Base-by-base conservation (phyloP, 306 rosid species). In the Rosa multiflora region DNA sequence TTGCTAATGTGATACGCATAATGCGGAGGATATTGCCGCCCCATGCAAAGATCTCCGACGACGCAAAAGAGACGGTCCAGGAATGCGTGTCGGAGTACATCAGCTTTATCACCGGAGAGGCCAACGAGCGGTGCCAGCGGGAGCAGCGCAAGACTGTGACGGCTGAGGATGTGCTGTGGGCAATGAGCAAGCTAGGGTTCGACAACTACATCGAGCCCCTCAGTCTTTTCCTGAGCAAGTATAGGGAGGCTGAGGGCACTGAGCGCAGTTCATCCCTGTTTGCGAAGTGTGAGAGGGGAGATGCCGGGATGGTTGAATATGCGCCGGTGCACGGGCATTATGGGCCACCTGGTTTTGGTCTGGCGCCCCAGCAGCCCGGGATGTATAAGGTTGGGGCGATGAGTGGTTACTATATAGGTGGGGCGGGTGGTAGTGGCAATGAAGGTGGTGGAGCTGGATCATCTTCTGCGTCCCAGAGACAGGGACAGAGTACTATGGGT, bases 51-150 rank as follows among this genome's bases (percentile, higher is more conserved):
- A 92, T 92, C 51, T 89, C 97, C 0, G 96, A 92, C 53, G 96
- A 90, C 0, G 93, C 97, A 4, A 92, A 92, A 23, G 94, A 90
- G 82, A 88, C 91, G 0, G 74, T 92, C 67, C 97, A 90, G 40
- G 93, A 89, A 47, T 90, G 96, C 8, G 93, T 89, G 35, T 90
- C 97, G 0, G 93, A 92, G 82, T 92, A 70, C 88, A 92, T 92
- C 32, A 89, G 92, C 83, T 92, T 90, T 88, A 66, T 92, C 47
- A 92, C 97, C 0, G 84, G 91, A 0, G 97, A 92, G 73, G 97
- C 97, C n/a, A 92, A 92, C 69, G 92, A 90, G 21, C 78, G 88
- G 0, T 92, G 97, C 75, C 93, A 85, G 13, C 73, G 67, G 0
- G 89, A 91, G 78, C 88, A 83, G 52, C 81, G 96, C 11, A 87